phyloP scores from a whole-genome alignment of 768 basidiomycete genomes.

The Mycena indigotica region DNA sequence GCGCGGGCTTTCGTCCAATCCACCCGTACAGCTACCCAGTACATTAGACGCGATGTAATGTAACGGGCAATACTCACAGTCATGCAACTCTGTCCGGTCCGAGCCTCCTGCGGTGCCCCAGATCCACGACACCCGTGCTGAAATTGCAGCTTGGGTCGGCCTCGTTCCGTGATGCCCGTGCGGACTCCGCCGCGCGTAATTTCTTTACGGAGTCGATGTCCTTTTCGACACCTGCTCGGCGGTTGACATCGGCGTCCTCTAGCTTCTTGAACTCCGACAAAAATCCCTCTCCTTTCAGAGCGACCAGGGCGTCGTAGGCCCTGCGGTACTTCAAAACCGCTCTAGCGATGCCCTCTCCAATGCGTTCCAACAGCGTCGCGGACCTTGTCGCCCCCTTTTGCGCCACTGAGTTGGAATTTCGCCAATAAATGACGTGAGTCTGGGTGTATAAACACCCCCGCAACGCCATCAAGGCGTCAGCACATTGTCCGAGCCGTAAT shows the following conservation, averaged over 20 bases:
- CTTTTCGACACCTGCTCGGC: neutral
- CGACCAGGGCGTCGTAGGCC: neutral
- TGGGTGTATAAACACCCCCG: neutral
- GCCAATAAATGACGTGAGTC: neutral
- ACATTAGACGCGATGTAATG: too few species aligned
- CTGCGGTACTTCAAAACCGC: neutral
- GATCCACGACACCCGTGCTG: neutral
- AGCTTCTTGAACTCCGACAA: neutral
- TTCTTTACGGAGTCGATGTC: neutral
- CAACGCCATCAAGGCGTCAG: neutral
- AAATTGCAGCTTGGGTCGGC: neutral
- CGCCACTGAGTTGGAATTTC: neutral
- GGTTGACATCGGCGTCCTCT: neutral
- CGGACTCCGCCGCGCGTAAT: neutral
- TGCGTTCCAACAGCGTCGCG: neutral
- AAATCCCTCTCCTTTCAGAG: neutral
- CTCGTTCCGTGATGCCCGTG: neutral
- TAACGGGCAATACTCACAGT: neutral
- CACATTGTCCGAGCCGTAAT: neutral
- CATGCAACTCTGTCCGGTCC: neutral
- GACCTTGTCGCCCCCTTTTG: neutral
- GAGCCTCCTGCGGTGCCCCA: neutral
- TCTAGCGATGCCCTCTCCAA: neutral
- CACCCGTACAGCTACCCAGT: constrained; percentile 17
- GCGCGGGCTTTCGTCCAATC: constrained; percentile 12